phyloP scores from a whole-genome alignment of 306 rosid genomes.

The Hippophae gyantsensis region DNA sequence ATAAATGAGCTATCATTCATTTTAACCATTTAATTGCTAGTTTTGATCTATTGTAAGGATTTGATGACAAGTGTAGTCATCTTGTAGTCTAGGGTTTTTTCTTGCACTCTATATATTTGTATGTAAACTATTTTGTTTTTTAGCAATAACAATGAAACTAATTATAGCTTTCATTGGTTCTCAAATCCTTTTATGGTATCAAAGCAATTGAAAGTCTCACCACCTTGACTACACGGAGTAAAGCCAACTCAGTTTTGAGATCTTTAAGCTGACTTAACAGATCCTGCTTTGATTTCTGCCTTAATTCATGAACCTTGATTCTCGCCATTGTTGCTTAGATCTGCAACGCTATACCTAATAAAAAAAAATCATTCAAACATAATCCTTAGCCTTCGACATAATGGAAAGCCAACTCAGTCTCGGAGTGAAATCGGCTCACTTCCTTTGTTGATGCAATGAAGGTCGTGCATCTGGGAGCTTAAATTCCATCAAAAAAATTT shows the following conservation, averaged over 20 bases:
- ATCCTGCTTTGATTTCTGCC: conserved; percentile 72
- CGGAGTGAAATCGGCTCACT: conserved; percentile 47
- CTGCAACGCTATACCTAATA: background rate
- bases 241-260: conserved; percentile 85
- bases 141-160: no score
- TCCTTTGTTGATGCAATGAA: conserved; percentile 39
- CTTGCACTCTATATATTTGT: no score
- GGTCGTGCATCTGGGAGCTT: conserved; percentile 18
- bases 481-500: no score
- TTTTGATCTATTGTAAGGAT: no score
- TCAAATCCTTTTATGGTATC: no score
- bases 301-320: conserved; percentile 88
- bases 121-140: no score
- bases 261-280: conserved; percentile 77
- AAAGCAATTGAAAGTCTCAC: conserved; percentile 79
- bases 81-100: no score
- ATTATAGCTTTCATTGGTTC: no score
- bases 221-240: conserved; percentile 94
- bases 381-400: conserved; percentile 30
- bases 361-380: background rate
- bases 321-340: conserved; percentile 33
- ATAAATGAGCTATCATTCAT: no score
- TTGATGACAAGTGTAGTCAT: no score
- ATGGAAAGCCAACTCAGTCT: conserved; percentile 44
- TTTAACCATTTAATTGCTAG: no score